Evolutionary conservation across 306 rosid species (phyloP), one percentile per base, ranked within the genome.

Genomic region (Dicorynia guianensis): DNA sequence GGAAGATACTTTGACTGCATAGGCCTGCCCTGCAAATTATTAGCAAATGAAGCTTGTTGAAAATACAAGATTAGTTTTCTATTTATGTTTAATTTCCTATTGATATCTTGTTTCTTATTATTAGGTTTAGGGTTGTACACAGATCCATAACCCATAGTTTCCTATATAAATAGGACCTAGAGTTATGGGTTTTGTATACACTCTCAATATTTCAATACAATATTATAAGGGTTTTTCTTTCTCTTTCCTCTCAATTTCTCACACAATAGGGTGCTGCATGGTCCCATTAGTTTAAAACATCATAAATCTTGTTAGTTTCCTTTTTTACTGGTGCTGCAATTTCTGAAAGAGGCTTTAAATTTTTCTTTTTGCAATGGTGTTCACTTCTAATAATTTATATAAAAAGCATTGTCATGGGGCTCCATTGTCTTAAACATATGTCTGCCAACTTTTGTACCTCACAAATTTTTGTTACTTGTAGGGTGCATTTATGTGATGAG

Each of bases 251-350:
- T n/a, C n/a, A n/a, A n/a, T n/a, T n/a, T n/a, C n/a, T n/a, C n/a
- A n/a, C 56, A 54, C 33, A 40, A 6, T 56, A 19, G 76, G 66
- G 44, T 42, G 67, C 67, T 53, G 49, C 54, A 30, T 71, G 40
- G 15, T 17, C 33, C 13, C 25, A 42, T 56, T 12, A 20, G 42
- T 56, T n/a, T 56, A 40, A 42, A 40, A 19, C 69, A 33, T 46
- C 68, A 63, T 63, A 15, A 46, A 72, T 59, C 58, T 33, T 72
- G 11, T 35, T 63, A 60, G 46, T 60, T 60, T 35, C 38, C 15
- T 59, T 59, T 59, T 36, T 4, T 5, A n/a, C 39, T 20, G 38
- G 9, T 50, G 47, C 35, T 39, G 50, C 35, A 47, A 39, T 50
- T 52, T 30, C 11, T 63, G 0, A 8, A 19, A 20, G 63, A 40